Conservation (phyloP, 2,329 filamentous ascomycete species). For the Venturia nashicola region DNA sequence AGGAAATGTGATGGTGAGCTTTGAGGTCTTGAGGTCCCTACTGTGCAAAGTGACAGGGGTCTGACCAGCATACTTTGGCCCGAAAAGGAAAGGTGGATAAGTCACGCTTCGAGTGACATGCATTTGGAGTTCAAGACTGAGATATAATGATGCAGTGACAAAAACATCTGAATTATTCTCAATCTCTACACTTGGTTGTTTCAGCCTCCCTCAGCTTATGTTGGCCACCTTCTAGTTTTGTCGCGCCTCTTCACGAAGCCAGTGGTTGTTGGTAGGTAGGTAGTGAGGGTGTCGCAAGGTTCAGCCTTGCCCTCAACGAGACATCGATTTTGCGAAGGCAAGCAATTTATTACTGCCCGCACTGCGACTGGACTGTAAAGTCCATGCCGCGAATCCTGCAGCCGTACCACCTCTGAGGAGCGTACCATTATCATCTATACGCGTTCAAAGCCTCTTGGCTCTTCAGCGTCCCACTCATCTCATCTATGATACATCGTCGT, state of each 20-base stretch:
- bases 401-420: not conserved
- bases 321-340: not conserved
- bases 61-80: not conserved
- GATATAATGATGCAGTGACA: no score
- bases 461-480: not conserved
- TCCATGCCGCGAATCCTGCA: not conserved
- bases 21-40: not conserved
- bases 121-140: no score
- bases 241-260: not conserved
- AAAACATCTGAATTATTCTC: no score
- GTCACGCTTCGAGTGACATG: no score
- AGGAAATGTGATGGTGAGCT: not conserved
- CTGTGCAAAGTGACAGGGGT: not conserved
- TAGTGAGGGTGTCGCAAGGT: not conserved
- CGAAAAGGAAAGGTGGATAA: not conserved
- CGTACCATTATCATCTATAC: not conserved
- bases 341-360: not conserved
- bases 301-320: not conserved
- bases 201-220: not conserved
- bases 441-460: not conserved
- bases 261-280: not conserved
- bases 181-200: not conserved
- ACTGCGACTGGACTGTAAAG: not conserved
- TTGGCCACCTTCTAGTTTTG: not conserved
- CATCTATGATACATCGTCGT: conserved; percentile 1